These are phyloP conservation scores for Parasarocladium wereldwijsianum DNA, from an alignment of 2,329 filamentous ascomycete genomes.

Conservation along the genomic window DNA sequence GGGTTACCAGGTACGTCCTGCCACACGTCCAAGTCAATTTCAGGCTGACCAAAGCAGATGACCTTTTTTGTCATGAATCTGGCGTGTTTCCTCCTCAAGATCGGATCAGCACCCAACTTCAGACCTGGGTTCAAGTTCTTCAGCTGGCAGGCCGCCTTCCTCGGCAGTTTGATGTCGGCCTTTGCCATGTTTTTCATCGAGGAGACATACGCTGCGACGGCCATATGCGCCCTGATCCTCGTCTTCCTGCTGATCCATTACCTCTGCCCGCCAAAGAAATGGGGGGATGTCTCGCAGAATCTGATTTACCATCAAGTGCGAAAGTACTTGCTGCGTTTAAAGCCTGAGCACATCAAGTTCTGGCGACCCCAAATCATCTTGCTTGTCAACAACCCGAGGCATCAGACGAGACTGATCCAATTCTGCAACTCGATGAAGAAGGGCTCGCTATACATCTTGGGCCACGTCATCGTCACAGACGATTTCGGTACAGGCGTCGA, in stretches of 20 bases:
- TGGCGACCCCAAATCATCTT: constrained; percentile 82
- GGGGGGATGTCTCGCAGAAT: constrained; percentile 83
- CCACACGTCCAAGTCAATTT: background rate
- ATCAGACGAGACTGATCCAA: constrained; percentile 69
- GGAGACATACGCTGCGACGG: constrained; percentile 61
- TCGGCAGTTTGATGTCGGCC: constrained; percentile 61
- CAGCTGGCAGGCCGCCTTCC: constrained; percentile 67
- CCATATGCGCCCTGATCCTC: constrained; percentile 58
- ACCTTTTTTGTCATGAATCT: constrained; percentile 83
- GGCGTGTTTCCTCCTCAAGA: constrained; percentile 74
- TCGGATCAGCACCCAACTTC: constrained; percentile 80
- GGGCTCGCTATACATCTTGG: constrained; percentile 69
- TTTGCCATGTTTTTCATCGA: constrained; percentile 85
- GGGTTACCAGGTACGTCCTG: constrained; percentile 53
- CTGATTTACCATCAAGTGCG: constrained; percentile 76
- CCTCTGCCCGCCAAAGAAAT: constrained; percentile 69
- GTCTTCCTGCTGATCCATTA: constrained; percentile 79
- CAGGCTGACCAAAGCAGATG: constrained; percentile 34
- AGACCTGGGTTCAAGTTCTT: constrained; percentile 81
- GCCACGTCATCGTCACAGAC: constrained; percentile 74
- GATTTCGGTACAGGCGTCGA: constrained; percentile 68
- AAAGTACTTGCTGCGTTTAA: constrained; percentile 72
- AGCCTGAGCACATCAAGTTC: constrained; percentile 83
- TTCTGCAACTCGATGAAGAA: constrained; percentile 91
- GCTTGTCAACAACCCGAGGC: constrained; percentile 69